Conservation (phyloP, 1,284 basidiomycete genomes). For the Trametes polyzona region DNA sequence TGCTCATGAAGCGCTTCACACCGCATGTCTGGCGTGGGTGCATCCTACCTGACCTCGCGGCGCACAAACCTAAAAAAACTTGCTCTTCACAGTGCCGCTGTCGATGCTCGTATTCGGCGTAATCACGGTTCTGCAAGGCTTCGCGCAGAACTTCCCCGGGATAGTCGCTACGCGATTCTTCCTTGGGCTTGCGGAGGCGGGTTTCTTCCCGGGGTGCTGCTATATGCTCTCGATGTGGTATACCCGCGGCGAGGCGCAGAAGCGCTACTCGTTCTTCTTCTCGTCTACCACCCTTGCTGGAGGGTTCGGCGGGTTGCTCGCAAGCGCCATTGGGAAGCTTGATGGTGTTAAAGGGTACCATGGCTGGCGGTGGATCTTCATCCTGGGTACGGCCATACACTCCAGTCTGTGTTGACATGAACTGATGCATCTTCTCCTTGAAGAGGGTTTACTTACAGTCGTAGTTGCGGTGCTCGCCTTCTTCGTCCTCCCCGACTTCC, state of each 20-base stretch:
- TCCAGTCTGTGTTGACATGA: not conserved
- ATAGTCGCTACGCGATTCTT: conserved; percentile 44
- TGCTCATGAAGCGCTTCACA: conserved; percentile 36
- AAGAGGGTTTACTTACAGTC: conserved; percentile 38
- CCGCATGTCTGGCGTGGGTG: conserved; percentile 37
- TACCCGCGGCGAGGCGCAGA: conserved; percentile 42
- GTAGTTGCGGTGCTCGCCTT: conserved; percentile 34
- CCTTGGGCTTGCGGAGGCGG: conserved; percentile 39
- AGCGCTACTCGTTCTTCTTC: conserved; percentile 44
- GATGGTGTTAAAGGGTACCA: conserved; percentile 37
- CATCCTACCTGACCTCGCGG: not conserved
- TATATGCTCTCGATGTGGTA: conserved; percentile 44
- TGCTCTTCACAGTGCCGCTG: conserved; percentile 28
- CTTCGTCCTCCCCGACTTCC: conserved; percentile 33
- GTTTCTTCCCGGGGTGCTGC: conserved; percentile 40
- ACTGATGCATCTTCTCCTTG: not conserved
- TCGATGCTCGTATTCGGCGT: conserved; percentile 43
- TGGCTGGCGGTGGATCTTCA: conserved; percentile 46
- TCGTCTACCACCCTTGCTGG: conserved; percentile 39
- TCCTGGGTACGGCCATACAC: conserved; percentile 40
- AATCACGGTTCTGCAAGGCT: conserved; percentile 39
- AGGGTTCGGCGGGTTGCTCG: conserved; percentile 40
- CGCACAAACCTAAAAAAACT: not conserved
- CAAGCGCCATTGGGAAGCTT: conserved; percentile 41
- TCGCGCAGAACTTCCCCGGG: conserved; percentile 39